These are phyloP conservation scores for Shiraia bambusicola DNA, from an alignment of 2,329 filamentous ascomycete genomes.

Conservation along the genomic window DNA sequence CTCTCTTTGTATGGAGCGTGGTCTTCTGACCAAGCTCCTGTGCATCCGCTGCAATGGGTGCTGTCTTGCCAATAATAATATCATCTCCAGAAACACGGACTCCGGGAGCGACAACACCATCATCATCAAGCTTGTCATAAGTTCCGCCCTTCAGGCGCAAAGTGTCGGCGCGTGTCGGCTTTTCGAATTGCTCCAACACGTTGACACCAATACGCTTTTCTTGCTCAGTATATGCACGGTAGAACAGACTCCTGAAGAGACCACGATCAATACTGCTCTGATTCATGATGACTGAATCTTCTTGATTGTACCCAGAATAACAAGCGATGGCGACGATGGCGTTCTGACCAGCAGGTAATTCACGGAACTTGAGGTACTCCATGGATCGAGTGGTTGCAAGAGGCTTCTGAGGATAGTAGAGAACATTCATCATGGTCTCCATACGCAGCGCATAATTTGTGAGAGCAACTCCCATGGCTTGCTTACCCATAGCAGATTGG, in stretches of 20 bases:
- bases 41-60: conserved; percentile 86
- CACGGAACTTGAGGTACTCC: conserved; percentile 98
- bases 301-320: conserved; percentile 98
- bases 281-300: conserved; percentile 99
- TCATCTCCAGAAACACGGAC: conserved; percentile 95
- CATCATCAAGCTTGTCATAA: conserved; percentile 96
- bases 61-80: conserved; percentile 98
- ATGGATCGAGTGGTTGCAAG: conserved; percentile 94
- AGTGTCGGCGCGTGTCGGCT: conserved; percentile 84
- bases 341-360: conserved; percentile 94
- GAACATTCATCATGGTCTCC: conserved; percentile 99
- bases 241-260: conserved; percentile 95
- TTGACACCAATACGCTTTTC: conserved; percentile 96
- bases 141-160: conserved; percentile 91
- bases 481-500: conserved; percentile 99
- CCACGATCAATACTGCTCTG: conserved; percentile 98
- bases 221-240: conserved; percentile 93
- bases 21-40: conserved; percentile 93
- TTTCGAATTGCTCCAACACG: conserved; percentile 92
- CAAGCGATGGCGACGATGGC: conserved; percentile 97
- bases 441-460: conserved; percentile 96
- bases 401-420: conserved; percentile 98
- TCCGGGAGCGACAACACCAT: conserved; percentile 91
- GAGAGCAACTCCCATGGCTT: conserved; percentile 98
- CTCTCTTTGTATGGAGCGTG: conserved; percentile 85